Evolutionary conservation across 768 basidiomycete species (phyloP).

Genomic region (Tricholoma matsutake): DNA sequence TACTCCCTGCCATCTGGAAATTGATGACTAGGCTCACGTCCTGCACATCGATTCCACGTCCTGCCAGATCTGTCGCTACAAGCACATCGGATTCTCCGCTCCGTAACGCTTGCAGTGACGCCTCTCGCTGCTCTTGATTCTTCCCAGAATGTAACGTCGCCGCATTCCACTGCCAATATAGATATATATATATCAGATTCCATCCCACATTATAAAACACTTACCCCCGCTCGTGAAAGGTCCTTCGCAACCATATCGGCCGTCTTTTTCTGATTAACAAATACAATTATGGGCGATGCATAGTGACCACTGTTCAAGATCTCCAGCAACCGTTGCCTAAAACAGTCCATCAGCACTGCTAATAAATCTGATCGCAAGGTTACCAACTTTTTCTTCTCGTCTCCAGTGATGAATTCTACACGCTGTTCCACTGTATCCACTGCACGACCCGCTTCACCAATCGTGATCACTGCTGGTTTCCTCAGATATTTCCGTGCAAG

Average conservation of each 20-base stretch:
- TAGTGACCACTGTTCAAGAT: constrained; percentile 86
- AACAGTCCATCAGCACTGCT: constrained; percentile 11
- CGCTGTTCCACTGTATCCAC: constrained; percentile 98
- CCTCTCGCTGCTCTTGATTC: constrained; percentile 96
- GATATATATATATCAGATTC: not conserved
- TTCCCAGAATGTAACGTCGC: constrained; percentile 96
- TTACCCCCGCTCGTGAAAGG: constrained; percentile 80
- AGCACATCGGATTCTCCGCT: constrained; percentile 84
- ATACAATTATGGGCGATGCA: constrained; percentile 92
- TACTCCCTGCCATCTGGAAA: constrained; percentile 94
- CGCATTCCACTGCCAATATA: constrained; percentile 68
- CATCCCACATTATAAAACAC: constrained; percentile 3
- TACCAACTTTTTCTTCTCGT: constrained; percentile 93
- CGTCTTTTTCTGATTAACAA: constrained; percentile 99
- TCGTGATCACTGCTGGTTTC: constrained; percentile 92
- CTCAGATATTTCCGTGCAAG: constrained; percentile 91
- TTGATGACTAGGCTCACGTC: constrained; percentile 96
- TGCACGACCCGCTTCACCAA: constrained; percentile 96
- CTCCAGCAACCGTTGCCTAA: constrained; percentile 81
- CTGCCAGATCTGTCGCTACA: constrained; percentile 96
- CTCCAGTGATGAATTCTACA: constrained; percentile 88
- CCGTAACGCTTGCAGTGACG: constrained; percentile 81
- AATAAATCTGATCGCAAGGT: not conserved
- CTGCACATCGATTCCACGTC: constrained; percentile 98
- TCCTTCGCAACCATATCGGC: constrained; percentile 98